phyloP scores from a whole-genome alignment of 2,329 filamentous ascomycete species.

The Myriosclerotinia scirpicola region DNA sequence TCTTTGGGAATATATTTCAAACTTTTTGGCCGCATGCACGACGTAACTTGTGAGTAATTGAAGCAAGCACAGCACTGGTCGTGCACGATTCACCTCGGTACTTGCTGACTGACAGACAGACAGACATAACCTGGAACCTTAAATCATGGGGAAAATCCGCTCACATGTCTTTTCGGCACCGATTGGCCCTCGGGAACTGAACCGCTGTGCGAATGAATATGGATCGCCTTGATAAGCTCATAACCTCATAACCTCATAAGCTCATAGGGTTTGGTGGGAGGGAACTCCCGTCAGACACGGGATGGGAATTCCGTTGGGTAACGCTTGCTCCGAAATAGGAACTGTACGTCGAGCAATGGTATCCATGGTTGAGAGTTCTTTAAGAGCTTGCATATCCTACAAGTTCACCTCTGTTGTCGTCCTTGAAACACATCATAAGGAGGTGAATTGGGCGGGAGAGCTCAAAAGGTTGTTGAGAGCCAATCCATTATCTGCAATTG shows the following conservation, averaged over 20 bases:
- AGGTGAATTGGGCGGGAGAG: too few species aligned
- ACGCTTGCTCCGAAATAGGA: slow-evolving; percentile 16
- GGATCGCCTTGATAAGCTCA: background rate
- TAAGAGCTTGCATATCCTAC: background rate
- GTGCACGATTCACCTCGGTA: slow-evolving; percentile 12
- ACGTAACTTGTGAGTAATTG: background rate
- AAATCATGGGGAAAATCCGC: background rate
- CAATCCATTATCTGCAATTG: background rate
- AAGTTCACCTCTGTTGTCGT: background rate
- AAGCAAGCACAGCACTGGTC: slow-evolving; percentile 1
- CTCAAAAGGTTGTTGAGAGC: background rate
- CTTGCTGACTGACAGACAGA: too few species aligned
- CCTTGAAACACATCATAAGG: too few species aligned
- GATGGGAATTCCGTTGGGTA: background rate
- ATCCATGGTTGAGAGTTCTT: background rate
- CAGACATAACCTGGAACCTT: too few species aligned
- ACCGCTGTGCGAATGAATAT: background rate
- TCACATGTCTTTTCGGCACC: slow-evolving; percentile 19
- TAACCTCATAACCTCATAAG: background rate
- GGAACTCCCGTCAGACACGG: background rate
- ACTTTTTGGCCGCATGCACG: background rate
- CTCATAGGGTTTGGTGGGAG: background rate
- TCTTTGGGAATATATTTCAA: background rate
- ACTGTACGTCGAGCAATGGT: background rate
- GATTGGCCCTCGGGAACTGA: background rate